Evolutionary conservation across 768 basidiomycete genomes (phyloP).

Genomic region (Termitomyces sp.): DNA sequence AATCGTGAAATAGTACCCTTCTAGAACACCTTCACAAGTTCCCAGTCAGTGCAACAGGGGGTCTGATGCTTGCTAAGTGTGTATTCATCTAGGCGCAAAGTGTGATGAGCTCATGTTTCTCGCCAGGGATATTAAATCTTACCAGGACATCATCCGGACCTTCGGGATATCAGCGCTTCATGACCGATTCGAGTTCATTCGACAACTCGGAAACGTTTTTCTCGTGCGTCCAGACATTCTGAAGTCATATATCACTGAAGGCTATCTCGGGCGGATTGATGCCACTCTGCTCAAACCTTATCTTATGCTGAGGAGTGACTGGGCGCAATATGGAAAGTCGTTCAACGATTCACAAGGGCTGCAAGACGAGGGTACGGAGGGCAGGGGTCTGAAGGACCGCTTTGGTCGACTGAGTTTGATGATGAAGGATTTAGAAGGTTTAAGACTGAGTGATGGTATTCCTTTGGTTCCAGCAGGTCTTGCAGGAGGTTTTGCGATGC

Average conservation of each 20-base stretch:
- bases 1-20: constrained; percentile 53
- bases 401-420: constrained; percentile 74
- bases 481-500: constrained; percentile 45
- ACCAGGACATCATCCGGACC: constrained; percentile 84
- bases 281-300: constrained; percentile 83
- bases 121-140: constrained; percentile 87
- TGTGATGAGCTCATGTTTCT: not conserved
- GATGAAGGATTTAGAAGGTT: constrained; percentile 82
- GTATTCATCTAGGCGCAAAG: constrained; percentile 17
- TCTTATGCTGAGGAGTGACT: constrained; percentile 86
- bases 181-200: constrained; percentile 97
- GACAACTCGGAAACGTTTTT: constrained; percentile 95
- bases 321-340: constrained; percentile 77
- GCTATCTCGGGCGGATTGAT: constrained; percentile 90
- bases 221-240: constrained; percentile 94
- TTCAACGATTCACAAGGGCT: constrained; percentile 57
- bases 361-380: constrained; percentile 33
- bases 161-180: constrained; percentile 80
- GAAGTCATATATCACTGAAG: constrained; percentile 92
- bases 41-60: constrained; percentile 94
- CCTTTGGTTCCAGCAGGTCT: constrained; percentile 50
- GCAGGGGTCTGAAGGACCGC: constrained; percentile 51
- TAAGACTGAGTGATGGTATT: constrained; percentile 56
- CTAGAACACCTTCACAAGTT: constrained; percentile 95
- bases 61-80: constrained; percentile 96